Percentiles rank a stretch among this genome's conserved stretches.
These are phyloP conservation scores for Neurospora sp. DNA, from an alignment of 2,329 filamentous ascomycete genomes.

Conservation along the genomic window DNA sequence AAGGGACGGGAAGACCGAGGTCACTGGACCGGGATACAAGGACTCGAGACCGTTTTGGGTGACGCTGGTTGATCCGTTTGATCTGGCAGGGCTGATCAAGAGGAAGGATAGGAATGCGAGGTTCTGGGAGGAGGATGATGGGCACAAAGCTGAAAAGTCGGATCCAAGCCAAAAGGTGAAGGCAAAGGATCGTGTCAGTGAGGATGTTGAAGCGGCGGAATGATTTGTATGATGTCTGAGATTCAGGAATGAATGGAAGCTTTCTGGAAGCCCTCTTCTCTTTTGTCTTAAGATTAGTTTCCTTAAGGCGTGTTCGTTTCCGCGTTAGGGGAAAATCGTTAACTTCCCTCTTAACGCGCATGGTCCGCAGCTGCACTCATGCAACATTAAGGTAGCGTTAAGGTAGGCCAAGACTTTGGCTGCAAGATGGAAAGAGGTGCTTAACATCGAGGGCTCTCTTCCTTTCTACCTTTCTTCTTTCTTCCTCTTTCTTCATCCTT, in stretches of 20 bases:
- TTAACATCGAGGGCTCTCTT: no score
- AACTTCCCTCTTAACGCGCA: no score
- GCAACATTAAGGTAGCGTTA: no score
- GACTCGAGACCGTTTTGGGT: slow-evolving; percentile 33
- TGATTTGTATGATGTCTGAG: not conserved
- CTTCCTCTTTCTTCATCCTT: no score
- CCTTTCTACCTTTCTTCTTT: no score
- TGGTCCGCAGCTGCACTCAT: no score
- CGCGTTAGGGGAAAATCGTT: no score
- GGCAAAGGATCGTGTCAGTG: not conserved
- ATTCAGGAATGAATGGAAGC: not conserved
- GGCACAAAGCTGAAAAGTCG: slow-evolving; percentile 12
- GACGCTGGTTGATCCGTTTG: slow-evolving; percentile 29
- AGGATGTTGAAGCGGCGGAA: not conserved
- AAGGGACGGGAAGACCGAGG: slow-evolving; percentile 37
- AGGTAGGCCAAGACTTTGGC: no score
- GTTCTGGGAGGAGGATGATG: slow-evolving; percentile 26
- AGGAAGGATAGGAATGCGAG: slow-evolving; percentile 11
- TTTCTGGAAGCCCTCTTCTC: not conserved
- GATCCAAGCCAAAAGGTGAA: not conserved
- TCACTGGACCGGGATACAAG: slow-evolving; percentile 38
- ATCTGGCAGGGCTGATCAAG: slow-evolving; percentile 14
- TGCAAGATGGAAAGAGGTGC: no score
- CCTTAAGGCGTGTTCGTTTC: no score
- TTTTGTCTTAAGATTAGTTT: not conserved